Evolutionary conservation across 1,284 basidiomycete species (phyloP).

Genomic region (Cryptococcus sp.): DNA sequence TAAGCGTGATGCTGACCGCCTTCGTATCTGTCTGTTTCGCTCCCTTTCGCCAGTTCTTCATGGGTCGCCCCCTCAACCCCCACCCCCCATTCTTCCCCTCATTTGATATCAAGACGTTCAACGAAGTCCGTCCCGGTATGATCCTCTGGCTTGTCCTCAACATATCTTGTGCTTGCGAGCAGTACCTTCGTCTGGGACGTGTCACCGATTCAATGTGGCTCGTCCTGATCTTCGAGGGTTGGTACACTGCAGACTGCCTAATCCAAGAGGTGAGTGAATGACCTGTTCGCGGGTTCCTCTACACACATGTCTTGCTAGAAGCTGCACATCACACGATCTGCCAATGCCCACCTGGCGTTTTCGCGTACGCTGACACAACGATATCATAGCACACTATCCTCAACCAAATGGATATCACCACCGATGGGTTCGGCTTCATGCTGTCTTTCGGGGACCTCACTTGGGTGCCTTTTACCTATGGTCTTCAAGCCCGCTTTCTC

Average conservation of each 20-base stretch:
- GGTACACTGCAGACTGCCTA: constrained; percentile 83
- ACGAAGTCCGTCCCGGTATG: constrained; percentile 90
- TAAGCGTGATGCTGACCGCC: no score
- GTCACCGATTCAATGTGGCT: constrained; percentile 92
- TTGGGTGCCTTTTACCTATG: constrained; percentile 96
- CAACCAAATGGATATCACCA: constrained; percentile 97
- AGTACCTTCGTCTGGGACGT: constrained; percentile 71
- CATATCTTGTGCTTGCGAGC: constrained; percentile 88
- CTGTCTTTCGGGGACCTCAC: constrained; percentile 88
- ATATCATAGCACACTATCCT: constrained; percentile 67
- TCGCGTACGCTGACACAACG: not conserved
- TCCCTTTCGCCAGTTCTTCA: constrained; percentile 73
- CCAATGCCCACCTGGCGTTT: no score
- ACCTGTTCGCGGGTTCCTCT: no score
- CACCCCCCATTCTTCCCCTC: constrained; percentile 58
- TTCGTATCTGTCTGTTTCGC: not conserved
- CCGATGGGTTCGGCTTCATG: constrained; percentile 99
- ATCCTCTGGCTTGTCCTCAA: constrained; percentile 93
- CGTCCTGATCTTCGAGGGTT: constrained; percentile 80
- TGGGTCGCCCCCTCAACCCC: constrained; percentile 94
- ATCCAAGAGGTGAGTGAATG: constrained; percentile 76
- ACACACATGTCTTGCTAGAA: no score
- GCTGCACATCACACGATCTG: no score
- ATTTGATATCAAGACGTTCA: constrained; percentile 97
- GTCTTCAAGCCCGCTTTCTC: constrained; percentile 90